Conservation (phyloP, 768 basidiomycete species). For the Ephemerocybe angulata region DNA sequence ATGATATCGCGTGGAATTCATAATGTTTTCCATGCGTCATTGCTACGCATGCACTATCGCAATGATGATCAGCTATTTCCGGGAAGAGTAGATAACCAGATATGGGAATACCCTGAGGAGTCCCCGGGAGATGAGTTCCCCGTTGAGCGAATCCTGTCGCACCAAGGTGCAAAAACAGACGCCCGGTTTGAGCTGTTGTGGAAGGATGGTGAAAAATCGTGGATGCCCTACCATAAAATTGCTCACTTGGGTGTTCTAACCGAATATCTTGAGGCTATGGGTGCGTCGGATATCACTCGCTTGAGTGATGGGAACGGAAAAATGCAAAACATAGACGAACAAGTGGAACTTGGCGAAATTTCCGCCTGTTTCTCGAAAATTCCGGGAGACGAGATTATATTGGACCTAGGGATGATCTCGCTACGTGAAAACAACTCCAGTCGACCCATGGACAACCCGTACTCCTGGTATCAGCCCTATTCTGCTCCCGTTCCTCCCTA, state of each 20-base stretch:
- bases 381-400: not conserved
- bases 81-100: conserved; percentile 13
- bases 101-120: conserved; percentile 14
- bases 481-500: too few relatives aligned
- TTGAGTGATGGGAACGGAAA: not conserved
- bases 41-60: conserved; percentile 27
- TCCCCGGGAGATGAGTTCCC: conserved; percentile 16
- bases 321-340: not conserved
- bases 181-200: conserved; percentile 30
- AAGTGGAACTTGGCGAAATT: not conserved
- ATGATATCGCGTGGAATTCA: not conserved
- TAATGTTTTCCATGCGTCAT: conserved; percentile 27
- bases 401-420: not conserved
- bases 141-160: conserved; percentile 21
- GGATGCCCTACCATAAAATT: conserved; percentile 26
- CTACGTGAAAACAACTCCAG: not conserved
- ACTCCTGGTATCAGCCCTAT: too few relatives aligned
- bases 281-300: not conserved
- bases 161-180: conserved; percentile 20
- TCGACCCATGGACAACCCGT: too few relatives aligned
- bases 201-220: conserved; percentile 29
- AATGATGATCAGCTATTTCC: conserved; percentile 34
- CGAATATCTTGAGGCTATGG: not conserved
- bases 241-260: not conserved
- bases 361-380: not conserved